phyloP scores from a whole-genome alignment of 2,329 filamentous ascomycete genomes.

The Diaporthe sp. region DNA sequence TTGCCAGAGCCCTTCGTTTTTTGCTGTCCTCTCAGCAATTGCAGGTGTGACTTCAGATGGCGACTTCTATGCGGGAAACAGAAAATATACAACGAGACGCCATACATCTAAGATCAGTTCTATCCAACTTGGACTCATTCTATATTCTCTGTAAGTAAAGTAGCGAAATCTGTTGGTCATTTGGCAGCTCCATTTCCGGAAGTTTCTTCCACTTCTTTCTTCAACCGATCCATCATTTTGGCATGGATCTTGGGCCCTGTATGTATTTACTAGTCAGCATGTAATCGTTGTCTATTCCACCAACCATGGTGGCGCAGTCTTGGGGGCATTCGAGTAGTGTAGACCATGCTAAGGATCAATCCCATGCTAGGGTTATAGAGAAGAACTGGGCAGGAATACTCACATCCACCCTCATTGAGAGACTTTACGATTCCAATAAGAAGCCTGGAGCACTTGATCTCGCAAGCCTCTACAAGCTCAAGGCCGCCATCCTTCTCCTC shows the following conservation, averaged over 20 bases:
- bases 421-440: conserved; percentile 62
- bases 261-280: not conserved
- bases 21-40: too few species aligned
- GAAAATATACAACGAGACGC: not conserved
- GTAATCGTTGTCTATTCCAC: not conserved
- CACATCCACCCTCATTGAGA: conserved; percentile 65
- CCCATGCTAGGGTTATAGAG: not conserved
- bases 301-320: not conserved
- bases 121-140: not conserved
- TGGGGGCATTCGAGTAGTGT: not conserved
- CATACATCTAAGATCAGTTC: not conserved
- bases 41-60: not conserved
- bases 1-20: too few species aligned
- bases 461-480: conserved; percentile 63
- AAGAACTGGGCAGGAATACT: conserved; percentile 17
- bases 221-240: conserved; percentile 58
- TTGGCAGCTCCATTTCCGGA: not conserved
- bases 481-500: conserved; percentile 48
- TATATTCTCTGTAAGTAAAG: not conserved
- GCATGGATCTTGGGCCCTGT: conserved; percentile 56
- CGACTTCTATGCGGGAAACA: not conserved
- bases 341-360: not conserved
- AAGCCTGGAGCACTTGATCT: conserved; percentile 64
- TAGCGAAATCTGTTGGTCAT: not conserved
- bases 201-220: conserved; percentile 43